Base-by-base conservation (phyloP, 371 early-diverging fungal species). In the Fennellomyces sp. region DNA sequence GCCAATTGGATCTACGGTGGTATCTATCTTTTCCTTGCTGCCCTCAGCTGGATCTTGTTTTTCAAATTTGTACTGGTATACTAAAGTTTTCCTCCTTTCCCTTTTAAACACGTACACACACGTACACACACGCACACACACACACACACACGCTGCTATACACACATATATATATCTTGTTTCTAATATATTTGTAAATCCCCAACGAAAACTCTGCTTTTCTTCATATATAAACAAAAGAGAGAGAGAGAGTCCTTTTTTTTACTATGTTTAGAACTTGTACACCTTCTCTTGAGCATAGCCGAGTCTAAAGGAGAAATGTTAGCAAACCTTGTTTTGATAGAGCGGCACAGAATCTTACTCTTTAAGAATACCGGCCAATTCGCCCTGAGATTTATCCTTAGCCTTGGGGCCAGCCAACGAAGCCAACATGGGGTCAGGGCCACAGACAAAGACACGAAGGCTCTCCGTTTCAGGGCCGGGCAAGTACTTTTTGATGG, bases 381-480 rank as follows among this genome's bases (percentile, higher is more conserved):
- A 68, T 60, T 86, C 86, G 28, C 99, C 98, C 78, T 97, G 99
- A 36, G 84, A 81, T 57, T 80, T 84, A 63, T 92, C 91, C 48
- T 78, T 76, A 13, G 73, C 80, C 84, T 96, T 97, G 56, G 81
- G 64, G 13, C 99, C 99, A 58, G 92, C 85, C 35, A 97, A 63
- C 11, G 77, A 61, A 55, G 84, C 80, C 63, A 97, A 78, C 89
- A 97, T 88, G 7, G 85, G 84, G 42, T 77, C 69, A 28, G 97
- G 97, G 45, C 98, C 65, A 47, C 98, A 98, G 39, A 95, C 93
- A 60, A 94, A 82, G 64, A 97, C 80, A 56, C 91, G 78, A 47
- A 83, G 56, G 60, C 79, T 78, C 17, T 69, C 69, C 27, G 82
- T 73, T 2, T 78, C 76, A 26, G 91, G 82, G 6, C 66, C 42